A percentile compares a stretch with the other conserved stretches of the same genome.
These are phyloP conservation scores for Bremia lactucae DNA, from an alignment of 352 stramenopile species.

Conservation along the genomic window DNA sequence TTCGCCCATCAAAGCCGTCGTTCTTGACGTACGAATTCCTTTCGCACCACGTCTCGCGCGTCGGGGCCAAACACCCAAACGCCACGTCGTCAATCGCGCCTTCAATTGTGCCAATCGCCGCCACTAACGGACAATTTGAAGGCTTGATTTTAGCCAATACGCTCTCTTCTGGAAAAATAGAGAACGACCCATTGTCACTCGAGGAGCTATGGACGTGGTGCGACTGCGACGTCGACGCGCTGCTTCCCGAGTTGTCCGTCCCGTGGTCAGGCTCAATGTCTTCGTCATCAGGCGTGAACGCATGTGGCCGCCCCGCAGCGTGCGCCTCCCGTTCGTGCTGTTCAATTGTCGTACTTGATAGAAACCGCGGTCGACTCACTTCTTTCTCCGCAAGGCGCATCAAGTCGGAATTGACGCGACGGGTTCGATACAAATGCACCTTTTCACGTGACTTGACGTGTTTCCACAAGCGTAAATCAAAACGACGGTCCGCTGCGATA, in stretches of 20 bases:
- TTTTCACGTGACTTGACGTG: conserved; percentile 46
- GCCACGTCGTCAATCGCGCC: conserved; percentile 36
- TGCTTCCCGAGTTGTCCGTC: conserved; percentile 11
- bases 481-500: conserved; percentile 26
- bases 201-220: conserved; percentile 27
- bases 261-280: conserved; percentile 6
- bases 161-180: conserved; percentile 25
- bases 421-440: conserved; percentile 45
- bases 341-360: conserved; percentile 31
- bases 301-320: conserved; percentile 15
- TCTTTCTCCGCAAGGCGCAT: conserved; percentile 25
- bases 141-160: conserved; percentile 32
- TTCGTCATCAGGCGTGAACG: conserved; percentile 14
- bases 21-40: conserved; percentile 36
- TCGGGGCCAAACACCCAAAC: conserved; percentile 29
- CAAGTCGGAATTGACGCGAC: conserved; percentile 13
- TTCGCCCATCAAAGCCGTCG: conserved; percentile 24
- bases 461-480: conserved; percentile 40
- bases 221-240: conserved; percentile 7
- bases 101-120: conserved; percentile 24
- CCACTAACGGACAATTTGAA: conserved; percentile 21
- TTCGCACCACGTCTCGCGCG: conserved; percentile 25
- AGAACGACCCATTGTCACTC: conserved; percentile 28
- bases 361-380: conserved; percentile 27
- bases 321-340: conserved; percentile 21